Percentiles rank a stretch among this genome's conserved stretches.
phyloP scores from a whole-genome alignment of 257 asterid genomes.

The Ophiorrhiza pumila region DNA sequence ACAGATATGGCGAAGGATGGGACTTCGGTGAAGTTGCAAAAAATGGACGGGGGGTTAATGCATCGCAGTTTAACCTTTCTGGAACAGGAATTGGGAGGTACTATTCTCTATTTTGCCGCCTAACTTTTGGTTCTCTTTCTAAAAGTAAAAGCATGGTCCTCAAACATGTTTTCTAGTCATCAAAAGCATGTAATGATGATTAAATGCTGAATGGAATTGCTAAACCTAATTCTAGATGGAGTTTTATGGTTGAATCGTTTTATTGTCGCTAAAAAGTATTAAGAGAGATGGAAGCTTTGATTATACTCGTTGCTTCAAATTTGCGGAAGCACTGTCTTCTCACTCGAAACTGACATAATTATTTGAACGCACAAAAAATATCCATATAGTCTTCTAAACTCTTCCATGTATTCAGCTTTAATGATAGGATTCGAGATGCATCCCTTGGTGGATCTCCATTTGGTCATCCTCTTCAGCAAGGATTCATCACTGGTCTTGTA shows the following conservation, averaged over 20 bases:
- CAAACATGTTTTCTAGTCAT: neutral
- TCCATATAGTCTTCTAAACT: neutral
- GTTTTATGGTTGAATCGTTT: neutral
- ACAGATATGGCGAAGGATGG: slow-evolving; percentile 99
- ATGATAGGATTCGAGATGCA: slow-evolving; percentile 95
- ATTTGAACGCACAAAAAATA: neutral
- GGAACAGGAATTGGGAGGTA: slow-evolving; percentile 98
- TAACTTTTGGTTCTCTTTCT: neutral
- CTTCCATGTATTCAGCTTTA: slow-evolving; percentile 55
- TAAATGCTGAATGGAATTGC: neutral
- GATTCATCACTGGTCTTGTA: slow-evolving; percentile 76
- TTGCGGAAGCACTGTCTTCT: neutral
- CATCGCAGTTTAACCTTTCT: slow-evolving; percentile 71
- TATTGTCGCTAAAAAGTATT: neutral
- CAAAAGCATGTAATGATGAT: neutral
- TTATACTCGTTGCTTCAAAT: neutral
- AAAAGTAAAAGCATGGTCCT: neutral
- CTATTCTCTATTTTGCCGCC: slow-evolving; percentile 3
- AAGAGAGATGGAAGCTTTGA: slow-evolving; percentile 12
- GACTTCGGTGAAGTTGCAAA: slow-evolving; percentile 92
- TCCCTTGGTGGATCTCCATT: slow-evolving; percentile 95
- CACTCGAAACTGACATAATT: neutral
- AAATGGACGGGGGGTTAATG: slow-evolving; percentile 87
- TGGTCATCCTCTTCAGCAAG: slow-evolving; percentile 96
- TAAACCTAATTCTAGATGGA: neutral